Percentiles rank a stretch among this genome's conserved stretches.
phyloP scores from a whole-genome alignment of 768 basidiomycete genomes.

The Suillus luteus region DNA sequence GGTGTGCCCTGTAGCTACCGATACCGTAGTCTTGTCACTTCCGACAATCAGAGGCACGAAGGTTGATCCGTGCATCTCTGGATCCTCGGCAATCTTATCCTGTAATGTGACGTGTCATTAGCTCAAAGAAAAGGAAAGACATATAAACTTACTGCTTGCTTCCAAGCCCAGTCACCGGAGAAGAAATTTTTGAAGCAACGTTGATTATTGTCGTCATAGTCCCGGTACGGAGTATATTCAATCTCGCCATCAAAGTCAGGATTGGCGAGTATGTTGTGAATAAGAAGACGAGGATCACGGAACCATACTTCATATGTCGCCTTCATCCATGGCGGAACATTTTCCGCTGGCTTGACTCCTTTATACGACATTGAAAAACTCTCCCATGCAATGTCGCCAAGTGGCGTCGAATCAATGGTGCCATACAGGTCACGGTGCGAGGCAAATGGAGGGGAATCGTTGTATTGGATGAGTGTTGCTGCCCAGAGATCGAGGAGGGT shows the following conservation, averaged over 20 bases:
- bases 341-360: slow-evolving; percentile 16
- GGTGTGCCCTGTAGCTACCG: slow-evolving; percentile 29
- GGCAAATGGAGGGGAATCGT: slow-evolving; percentile 25
- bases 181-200: slow-evolving; percentile 22
- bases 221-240: slow-evolving; percentile 20
- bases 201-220: slow-evolving; percentile 15
- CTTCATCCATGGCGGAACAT: slow-evolving; percentile 29
- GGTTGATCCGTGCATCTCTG: slow-evolving; percentile 31
- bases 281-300: slow-evolving; percentile 19
- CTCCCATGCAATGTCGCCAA: slow-evolving; percentile 34
- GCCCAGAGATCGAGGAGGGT: slow-evolving; percentile 24
- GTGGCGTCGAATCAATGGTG: slow-evolving; percentile 27
- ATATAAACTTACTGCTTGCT: slow-evolving; percentile 27
- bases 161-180: slow-evolving; percentile 33
- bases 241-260: slow-evolving; percentile 24
- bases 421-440: slow-evolving; percentile 23
- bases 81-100: slow-evolving; percentile 27
- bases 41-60: slow-evolving; percentile 36
- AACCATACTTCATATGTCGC: slow-evolving; percentile 32
- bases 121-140: too few relatives aligned
- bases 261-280: slow-evolving; percentile 25
- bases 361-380: slow-evolving; percentile 22
- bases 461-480: slow-evolving; percentile 15
- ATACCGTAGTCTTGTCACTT: slow-evolving; percentile 45
- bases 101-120: slow-evolving; percentile 7